Evolutionary conservation across 2,329 filamentous ascomycete genomes (phyloP).

Genomic region (Aspergillus carbonarius): DNA sequence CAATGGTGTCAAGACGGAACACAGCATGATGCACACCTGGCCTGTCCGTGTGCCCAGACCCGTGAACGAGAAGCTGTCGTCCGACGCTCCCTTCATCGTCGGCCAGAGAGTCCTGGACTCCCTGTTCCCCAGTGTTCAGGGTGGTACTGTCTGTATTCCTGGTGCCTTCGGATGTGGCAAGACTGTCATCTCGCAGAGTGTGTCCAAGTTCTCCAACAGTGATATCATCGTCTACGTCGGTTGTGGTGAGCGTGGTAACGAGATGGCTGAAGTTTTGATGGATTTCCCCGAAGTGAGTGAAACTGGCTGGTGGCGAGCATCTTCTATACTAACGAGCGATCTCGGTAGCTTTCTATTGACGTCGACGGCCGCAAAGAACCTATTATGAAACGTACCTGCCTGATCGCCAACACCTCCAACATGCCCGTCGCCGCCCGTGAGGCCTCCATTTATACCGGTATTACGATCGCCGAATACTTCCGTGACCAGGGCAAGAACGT

Average conservation of each 20-base stretch:
- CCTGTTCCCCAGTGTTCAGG: slow-evolving; percentile 93
- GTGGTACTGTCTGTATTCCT: slow-evolving; percentile 95
- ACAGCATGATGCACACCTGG: slow-evolving; percentile 99
- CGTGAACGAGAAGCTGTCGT: slow-evolving; percentile 85
- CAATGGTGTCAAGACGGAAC: slow-evolving; percentile 90
- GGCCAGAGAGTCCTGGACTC: slow-evolving; percentile 95
- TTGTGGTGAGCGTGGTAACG: slow-evolving; percentile 90
- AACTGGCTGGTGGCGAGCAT: not conserved
- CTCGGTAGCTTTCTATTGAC: slow-evolving; percentile 73
- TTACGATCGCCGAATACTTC: slow-evolving; percentile 95
- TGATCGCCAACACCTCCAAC: slow-evolving; percentile 99
- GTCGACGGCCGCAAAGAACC: slow-evolving; percentile 93
- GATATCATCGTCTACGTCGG: slow-evolving; percentile 99
- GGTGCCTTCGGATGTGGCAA: slow-evolving; percentile 98
- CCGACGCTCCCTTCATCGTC: slow-evolving; percentile 88
- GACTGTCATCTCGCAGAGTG: slow-evolving; percentile 97
- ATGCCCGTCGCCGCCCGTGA: slow-evolving; percentile 99
- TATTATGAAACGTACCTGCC: slow-evolving; percentile 99
- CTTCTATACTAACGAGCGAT: slow-evolving; percentile 12
- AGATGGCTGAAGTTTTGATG: slow-evolving; percentile 99
- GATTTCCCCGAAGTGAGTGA: slow-evolving; percentile 80
- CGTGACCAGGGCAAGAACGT: slow-evolving; percentile 95
- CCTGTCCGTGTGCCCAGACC: slow-evolving; percentile 94
- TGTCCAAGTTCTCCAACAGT: slow-evolving; percentile 99
- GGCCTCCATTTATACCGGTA: slow-evolving; percentile 97